Evolutionary conservation across 345 rosid genomes (phyloP), one percentile per base, ranked within the genome.

Genomic region (Gossypium thurberi): DNA sequence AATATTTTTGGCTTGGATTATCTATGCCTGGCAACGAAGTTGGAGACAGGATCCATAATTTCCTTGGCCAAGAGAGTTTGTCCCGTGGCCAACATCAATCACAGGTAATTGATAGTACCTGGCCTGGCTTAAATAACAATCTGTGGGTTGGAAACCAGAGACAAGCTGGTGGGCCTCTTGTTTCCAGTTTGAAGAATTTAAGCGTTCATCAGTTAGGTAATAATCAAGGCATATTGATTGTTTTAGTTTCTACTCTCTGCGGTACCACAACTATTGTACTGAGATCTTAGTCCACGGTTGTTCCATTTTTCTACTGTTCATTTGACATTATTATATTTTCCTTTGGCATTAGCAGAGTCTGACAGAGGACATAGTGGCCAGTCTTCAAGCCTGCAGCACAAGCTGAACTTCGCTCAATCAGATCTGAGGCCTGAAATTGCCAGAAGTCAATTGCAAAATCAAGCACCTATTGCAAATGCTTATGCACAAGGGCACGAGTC

Each of bases 11-110:
- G 47, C 77, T 77, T 72, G 81, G 74, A 69, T 81, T 81, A 86
- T 87, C 96, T 84, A 94, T 94, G 98, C 91, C 97, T 90, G 98
- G 96, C 79, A 90, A 94, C 91, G 93, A 92, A 85, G 87, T 81
- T 85, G 97, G 92, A 81, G 98, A 94, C 81, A 90, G 89, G 87
- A 87, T 85, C 83, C 96, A 91, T 81, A 87, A 94, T 87, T 91
- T 90, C 84, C 86, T 91, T 86, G 91, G 86, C 79, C 94, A 84
- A 76, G 96, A 89, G 77, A 83, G 80, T 78, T 78, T 87, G 76
- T 77, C 91, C 64, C 93, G 85, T 76, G 87, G 84, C 76, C 97
- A 87, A 79, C 87, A 83, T 68, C 88, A 79, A 18, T 76, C 90
- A 15, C 91, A 86, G 81, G 83, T 82, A 75, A 83, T 81, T 77